phyloP scores from a whole-genome alignment of 768 basidiomycete species.

The Suillus luteus region DNA sequence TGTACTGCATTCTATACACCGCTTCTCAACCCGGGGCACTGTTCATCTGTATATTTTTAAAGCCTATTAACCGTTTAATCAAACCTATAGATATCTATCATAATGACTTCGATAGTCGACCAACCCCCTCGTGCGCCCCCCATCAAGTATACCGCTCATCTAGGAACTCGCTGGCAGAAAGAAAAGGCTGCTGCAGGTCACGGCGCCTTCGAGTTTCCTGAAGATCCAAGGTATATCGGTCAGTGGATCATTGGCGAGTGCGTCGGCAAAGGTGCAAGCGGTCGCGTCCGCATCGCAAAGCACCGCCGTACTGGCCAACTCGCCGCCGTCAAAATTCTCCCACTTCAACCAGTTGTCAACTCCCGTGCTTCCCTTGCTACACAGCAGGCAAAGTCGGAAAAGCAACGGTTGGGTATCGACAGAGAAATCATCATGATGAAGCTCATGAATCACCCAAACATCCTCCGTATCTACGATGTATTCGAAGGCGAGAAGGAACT shows the following conservation, averaged over 20 bases:
- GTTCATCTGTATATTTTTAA: constrained; percentile 18
- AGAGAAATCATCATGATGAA: constrained; percentile 99
- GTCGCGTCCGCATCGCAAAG: constrained; percentile 91
- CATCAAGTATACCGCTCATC: constrained; percentile 66
- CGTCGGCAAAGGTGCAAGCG: constrained; percentile 91
- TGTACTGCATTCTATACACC: neutral
- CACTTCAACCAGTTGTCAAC: constrained; percentile 73
- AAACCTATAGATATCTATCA: constrained; percentile 8
- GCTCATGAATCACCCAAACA: constrained; percentile 97
- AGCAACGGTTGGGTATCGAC: constrained; percentile 84
- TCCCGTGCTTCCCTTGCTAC: constrained; percentile 70
- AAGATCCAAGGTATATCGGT: constrained; percentile 85
- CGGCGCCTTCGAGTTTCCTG: constrained; percentile 75
- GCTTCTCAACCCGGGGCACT: constrained; percentile 9
- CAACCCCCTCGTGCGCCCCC: constrained; percentile 72
- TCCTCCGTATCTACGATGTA: constrained; percentile 93
- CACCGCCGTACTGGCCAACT: constrained; percentile 86
- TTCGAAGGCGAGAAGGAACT: constrained; percentile 91
- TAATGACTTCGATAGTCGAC: constrained; percentile 37
- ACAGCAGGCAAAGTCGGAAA: constrained; percentile 72
- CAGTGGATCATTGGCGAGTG: constrained; percentile 95
- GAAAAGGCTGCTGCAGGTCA: constrained; percentile 81
- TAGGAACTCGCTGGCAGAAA: constrained; percentile 85
- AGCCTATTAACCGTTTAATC: constrained; percentile 9
- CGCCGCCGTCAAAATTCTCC: constrained; percentile 95